Evolutionary conservation across 164 flowering plant species (phyloP), one percentile per base, ranked within the genome.

Genomic region (Vitis riparia): DNA sequence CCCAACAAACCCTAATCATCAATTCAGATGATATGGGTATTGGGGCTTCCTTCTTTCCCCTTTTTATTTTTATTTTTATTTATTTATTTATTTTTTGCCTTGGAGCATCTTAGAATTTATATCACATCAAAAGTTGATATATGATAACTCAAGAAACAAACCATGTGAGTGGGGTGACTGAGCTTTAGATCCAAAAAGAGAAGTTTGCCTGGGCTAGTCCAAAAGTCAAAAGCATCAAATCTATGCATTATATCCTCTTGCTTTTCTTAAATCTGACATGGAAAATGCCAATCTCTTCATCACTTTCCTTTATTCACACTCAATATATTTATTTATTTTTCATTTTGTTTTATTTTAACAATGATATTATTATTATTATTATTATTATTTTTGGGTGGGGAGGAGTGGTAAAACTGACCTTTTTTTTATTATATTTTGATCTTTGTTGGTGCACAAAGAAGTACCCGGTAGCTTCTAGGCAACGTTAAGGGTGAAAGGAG

Each of bases 211-310:
- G 75, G 17, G 71, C 59, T 47, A 75, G 61, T 80, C 79, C 73
- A 76, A 81, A 81, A 78, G 81, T 81, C 81, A 81, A 81, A 76
- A 37, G 81, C 81, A 80, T 80, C 83, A 77, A 72, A 74, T 78
- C 81, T 62, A 68, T 37, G 0, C 44, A 6, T 37, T 37, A 37
- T 5, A 37, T 37, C 44, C 44, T 3, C 44, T 37, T 37, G 44
- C 44, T 37, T 37, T 37, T 37, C 5, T 37, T 37, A 37, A 37
- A 37, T 37, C 44, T 37, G 6, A 37, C 44, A 37, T 37, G 44
- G 44, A 37, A 37, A 37, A 37, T 37, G 44, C 44, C 44, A 37
- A 37, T 37, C 44, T 5, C 44, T 37, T 37, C 44, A 37, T 6
- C 44, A 37, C 44, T 37, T 37, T 37, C 44, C 44, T 37, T 37